Evolutionary conservation across 306 rosid genomes (phyloP).

Genomic region (Quercus mongolica): DNA sequence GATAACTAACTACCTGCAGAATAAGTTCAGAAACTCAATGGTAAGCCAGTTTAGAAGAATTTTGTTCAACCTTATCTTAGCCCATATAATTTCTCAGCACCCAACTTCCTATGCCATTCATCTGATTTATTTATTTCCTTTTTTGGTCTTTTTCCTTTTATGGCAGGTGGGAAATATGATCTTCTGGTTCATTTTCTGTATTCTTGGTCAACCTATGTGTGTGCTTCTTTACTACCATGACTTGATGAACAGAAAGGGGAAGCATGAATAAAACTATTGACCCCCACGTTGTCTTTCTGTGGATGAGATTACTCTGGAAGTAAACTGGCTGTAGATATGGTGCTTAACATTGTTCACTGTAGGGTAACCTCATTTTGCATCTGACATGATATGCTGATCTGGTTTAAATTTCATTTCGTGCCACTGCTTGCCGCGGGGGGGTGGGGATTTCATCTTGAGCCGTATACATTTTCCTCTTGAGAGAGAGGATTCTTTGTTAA

Average conservation of each 20-base stretch:
- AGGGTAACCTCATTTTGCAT: neutral
- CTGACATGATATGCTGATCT: neutral
- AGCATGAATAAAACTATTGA: slow-evolving; percentile 27
- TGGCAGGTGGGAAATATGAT: slow-evolving; percentile 89
- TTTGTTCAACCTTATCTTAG: slow-evolving; percentile 11
- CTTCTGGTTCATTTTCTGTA: slow-evolving; percentile 88
- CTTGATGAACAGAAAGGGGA: slow-evolving; percentile 68
- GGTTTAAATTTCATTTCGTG: neutral
- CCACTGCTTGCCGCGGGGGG: too few species aligned
- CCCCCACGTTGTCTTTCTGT: neutral
- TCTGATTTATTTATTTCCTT: slow-evolving; percentile 1
- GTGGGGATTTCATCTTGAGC: neutral
- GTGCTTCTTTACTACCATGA: slow-evolving; percentile 90
- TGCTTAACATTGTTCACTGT: neutral
- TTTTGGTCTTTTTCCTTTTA: neutral
- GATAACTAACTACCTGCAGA: slow-evolving; percentile 77
- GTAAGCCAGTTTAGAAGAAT: slow-evolving; percentile 33
- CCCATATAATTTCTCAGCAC: neutral
- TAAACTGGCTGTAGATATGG: slow-evolving; percentile 14
- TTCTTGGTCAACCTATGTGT: slow-evolving; percentile 97
- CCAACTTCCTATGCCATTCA: neutral
- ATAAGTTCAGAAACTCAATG: slow-evolving; percentile 78
- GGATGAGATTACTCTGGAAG: slow-evolving; percentile 9
- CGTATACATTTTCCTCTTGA: neutral
- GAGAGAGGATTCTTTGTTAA: neutral